Conservation (phyloP, 2,329 filamentous ascomycete species). For the Paraphaeosphaeria sporulosa region DNA sequence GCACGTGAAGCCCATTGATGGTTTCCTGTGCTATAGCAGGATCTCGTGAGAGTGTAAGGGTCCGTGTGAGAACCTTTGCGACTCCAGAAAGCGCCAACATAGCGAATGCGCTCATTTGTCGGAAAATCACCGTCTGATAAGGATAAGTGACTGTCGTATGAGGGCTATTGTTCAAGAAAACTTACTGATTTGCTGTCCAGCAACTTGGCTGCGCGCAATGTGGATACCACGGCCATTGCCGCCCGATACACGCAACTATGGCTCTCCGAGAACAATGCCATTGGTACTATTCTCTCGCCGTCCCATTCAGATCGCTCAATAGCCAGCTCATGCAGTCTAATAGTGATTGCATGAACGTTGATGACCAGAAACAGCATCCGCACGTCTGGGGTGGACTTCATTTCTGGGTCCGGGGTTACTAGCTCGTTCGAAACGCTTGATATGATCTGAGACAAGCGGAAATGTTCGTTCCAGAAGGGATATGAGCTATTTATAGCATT, state of each 20-base stretch:
- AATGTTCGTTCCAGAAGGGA: neutral
- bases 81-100: neutral
- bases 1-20: neutral
- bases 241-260: neutral
- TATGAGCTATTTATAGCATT: neutral
- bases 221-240: neutral
- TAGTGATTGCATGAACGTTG: neutral
- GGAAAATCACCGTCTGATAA: neutral
- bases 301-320: constrained; percentile 1
- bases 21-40: neutral
- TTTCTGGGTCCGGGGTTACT: neutral
- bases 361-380: neutral
- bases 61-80: neutral
- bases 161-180: neutral
- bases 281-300: neutral
- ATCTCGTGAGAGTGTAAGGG: neutral
- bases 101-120: neutral
- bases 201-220: neutral
- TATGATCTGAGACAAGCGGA: neutral
- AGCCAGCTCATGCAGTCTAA: neutral
- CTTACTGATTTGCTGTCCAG: neutral
- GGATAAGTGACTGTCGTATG: neutral
- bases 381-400: neutral
- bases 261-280: neutral
- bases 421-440: neutral